Conservation (phyloP, 1,284 basidiomycete species). For the Apiotrichum porosum region DNA sequence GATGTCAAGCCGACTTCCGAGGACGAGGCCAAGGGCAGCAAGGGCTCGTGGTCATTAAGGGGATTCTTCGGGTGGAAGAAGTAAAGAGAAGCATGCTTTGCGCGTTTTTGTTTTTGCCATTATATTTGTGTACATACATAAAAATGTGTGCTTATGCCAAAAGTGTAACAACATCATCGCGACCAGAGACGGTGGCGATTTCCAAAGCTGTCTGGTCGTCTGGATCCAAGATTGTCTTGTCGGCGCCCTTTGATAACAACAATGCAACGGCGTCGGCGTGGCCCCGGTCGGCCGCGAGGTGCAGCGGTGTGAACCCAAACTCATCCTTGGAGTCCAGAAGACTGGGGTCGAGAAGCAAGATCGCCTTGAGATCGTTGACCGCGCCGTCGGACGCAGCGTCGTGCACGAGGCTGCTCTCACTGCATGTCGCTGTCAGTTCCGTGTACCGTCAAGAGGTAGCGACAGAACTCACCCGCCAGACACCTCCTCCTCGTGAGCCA, state of each 20-base stretch:
- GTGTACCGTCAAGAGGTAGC: no score
- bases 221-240: slow-evolving; percentile 56
- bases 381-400: slow-evolving; percentile 62
- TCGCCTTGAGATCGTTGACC: slow-evolving; percentile 50
- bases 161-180: slow-evolving; percentile 27
- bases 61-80: no score
- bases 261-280: slow-evolving; percentile 56
- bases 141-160: slow-evolving; percentile 9
- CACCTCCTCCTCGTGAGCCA: slow-evolving; percentile 46
- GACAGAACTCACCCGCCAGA: slow-evolving; percentile 13
- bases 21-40: neutral
- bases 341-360: slow-evolving; percentile 52
- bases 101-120: no score
- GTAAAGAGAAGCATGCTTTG: neutral
- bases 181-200: slow-evolving; percentile 27
- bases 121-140: neutral
- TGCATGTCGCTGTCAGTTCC: no score
- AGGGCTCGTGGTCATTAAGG: neutral
- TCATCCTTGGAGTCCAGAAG: slow-evolving; percentile 55
- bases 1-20: no score
- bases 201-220: slow-evolving; percentile 37
- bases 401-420: slow-evolving; percentile 52
- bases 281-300: slow-evolving; percentile 79
- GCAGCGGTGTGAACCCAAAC: slow-evolving; percentile 76
- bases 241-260: slow-evolving; percentile 64